A percentile compares a stretch with the other conserved stretches of the same genome.
Evolutionary conservation across 2,329 filamentous ascomycete species (phyloP).

Genomic region (Capronia coronata): DNA sequence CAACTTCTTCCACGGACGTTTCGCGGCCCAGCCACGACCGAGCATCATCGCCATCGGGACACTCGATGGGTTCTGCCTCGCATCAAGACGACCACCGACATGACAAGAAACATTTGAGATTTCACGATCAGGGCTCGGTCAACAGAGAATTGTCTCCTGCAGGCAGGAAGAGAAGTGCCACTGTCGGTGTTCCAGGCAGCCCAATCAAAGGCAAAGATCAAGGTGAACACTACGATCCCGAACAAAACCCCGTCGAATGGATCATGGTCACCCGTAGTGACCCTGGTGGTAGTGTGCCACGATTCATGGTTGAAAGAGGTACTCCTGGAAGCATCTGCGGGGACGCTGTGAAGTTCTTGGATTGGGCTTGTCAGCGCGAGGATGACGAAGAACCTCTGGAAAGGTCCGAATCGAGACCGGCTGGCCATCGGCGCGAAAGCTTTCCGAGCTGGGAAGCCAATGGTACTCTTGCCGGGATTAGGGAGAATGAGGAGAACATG

Average conservation of each 20-base stretch:
- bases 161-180: slow-evolving; percentile 21
- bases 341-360: slow-evolving; percentile 73
- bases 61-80: background rate
- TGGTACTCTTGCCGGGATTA: slow-evolving; percentile 27
- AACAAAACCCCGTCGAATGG: slow-evolving; percentile 71
- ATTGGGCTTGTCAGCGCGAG: slow-evolving; percentile 61
- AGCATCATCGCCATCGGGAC: slow-evolving; percentile 25
- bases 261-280: slow-evolving; percentile 88
- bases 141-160: slow-evolving; percentile 16
- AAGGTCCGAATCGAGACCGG: slow-evolving; percentile 8
- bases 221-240: slow-evolving; percentile 38
- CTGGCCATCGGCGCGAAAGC: slow-evolving; percentile 19
- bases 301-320: slow-evolving; percentile 85
- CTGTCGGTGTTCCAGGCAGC: slow-evolving; percentile 15
- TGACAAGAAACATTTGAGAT: slow-evolving; percentile 13
- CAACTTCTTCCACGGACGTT: slow-evolving; percentile 44
- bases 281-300: slow-evolving; percentile 78
- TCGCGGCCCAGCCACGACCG: slow-evolving; percentile 23
- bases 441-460: slow-evolving; percentile 29
- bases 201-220: slow-evolving; percentile 6
- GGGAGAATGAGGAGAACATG: slow-evolving; percentile 19
- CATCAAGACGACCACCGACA: slow-evolving; percentile 4
- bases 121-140: slow-evolving; percentile 12
- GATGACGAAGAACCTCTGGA: slow-evolving; percentile 36
- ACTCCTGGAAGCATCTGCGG: slow-evolving; percentile 73